Evolutionary conservation across 2,329 filamentous ascomycete species (phyloP).

Genomic region (Monilinia laxa): DNA sequence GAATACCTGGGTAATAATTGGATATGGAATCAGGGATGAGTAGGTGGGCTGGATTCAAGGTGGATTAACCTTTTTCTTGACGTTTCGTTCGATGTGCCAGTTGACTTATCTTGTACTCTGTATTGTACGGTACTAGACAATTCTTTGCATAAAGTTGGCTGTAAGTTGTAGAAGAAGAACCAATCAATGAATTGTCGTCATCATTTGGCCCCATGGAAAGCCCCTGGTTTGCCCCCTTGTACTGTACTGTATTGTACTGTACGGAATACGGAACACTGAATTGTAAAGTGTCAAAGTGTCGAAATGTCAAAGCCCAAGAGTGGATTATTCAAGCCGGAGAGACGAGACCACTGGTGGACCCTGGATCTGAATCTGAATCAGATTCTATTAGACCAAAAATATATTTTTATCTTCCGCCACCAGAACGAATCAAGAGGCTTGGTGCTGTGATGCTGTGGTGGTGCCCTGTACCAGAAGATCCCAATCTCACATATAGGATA

Average conservation of each 20-base stretch:
- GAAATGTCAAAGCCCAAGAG: too few relatives aligned
- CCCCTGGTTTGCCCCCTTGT: background rate
- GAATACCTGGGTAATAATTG: background rate
- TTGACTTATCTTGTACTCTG: too few relatives aligned
- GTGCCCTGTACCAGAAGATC: too few relatives aligned
- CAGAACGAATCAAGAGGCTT: conserved; percentile 9
- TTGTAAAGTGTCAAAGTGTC: too few relatives aligned
- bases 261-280: too few relatives aligned
- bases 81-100: background rate
- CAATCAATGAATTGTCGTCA: conserved; percentile 16
- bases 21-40: conserved; percentile 5
- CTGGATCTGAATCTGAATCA: conserved; percentile 3
- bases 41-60: background rate
- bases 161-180: too few relatives aligned
- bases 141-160: background rate
- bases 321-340: too few relatives aligned
- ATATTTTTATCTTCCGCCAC: background rate
- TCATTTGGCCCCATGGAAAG: background rate
- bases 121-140: background rate
- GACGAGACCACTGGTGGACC: too few relatives aligned
- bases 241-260: too few relatives aligned
- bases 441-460: background rate
- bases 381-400: background rate
- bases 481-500: too few relatives aligned
- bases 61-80: background rate